Conservation (phyloP, 805 yeast genomes). For the Wickerhamiella sergipiensis region DNA sequence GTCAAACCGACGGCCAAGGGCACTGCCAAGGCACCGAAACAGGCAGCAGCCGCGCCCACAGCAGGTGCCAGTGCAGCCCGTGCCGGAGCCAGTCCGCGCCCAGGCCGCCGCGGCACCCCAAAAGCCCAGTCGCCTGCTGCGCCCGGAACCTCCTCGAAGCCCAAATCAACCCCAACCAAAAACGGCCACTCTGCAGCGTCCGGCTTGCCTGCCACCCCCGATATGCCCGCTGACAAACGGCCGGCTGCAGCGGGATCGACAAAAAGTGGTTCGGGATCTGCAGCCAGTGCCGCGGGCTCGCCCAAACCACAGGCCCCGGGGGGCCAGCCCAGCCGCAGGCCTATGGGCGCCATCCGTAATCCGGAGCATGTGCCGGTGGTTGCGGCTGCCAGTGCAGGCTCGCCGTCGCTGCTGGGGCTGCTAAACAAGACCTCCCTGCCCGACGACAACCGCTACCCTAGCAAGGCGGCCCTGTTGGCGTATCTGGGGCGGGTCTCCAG, state of each 20-base stretch:
- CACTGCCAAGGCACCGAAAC: not conserved
- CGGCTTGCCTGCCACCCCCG: not conserved
- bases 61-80: not conserved
- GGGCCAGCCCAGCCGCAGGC: not conserved
- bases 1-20: not conserved
- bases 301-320: too few relatives aligned
- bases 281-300: not conserved
- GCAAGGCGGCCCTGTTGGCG: not conserved
- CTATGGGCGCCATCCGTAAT: not conserved
- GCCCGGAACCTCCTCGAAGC: not conserved
- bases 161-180: not conserved
- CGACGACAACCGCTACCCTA: not conserved
- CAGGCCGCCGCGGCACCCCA: not conserved
- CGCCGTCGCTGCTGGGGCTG: not conserved
- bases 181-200: not conserved
- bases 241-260: not conserved
- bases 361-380: not conserved
- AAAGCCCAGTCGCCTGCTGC: not conserved
- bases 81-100: not conserved
- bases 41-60: not conserved
- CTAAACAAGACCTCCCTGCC: not conserved
- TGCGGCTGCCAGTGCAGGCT: not conserved
- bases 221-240: not conserved
- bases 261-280: not conserved
- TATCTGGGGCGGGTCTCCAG: not conserved